phyloP scores from a whole-genome alignment of 768 basidiomycete genomes.

The Suillus subaureus region DNA sequence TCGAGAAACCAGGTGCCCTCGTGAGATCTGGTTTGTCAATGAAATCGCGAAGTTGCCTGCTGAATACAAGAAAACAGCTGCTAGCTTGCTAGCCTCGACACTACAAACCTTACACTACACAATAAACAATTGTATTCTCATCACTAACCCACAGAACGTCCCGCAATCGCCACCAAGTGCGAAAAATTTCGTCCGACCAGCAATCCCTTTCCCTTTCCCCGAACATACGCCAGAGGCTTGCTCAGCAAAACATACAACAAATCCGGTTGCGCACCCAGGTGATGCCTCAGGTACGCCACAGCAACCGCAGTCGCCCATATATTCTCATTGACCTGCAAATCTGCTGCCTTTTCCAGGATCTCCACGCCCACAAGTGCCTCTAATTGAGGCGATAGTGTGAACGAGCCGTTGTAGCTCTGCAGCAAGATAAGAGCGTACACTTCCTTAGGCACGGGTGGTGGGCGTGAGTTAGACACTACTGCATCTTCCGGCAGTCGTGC shows the following conservation, averaged over 20 bases:
- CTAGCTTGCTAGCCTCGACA: neutral
- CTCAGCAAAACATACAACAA: conserved; percentile 42
- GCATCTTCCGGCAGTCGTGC: neutral
- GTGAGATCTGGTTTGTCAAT: neutral
- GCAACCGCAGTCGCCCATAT: conserved; percentile 54
- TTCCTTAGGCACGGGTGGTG: conserved; percentile 19
- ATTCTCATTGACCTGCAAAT: conserved; percentile 29
- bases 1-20: neutral
- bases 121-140: neutral
- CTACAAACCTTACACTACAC: neutral
- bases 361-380: conserved; percentile 37
- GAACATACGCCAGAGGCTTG: conserved; percentile 46
- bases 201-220: conserved; percentile 8
- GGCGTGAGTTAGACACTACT: neutral
- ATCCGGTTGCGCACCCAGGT: conserved; percentile 40
- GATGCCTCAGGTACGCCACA: conserved; percentile 46
- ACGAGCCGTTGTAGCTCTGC: conserved; percentile 53
- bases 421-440: conserved; percentile 41
- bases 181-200: conserved; percentile 10
- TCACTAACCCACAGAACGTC: neutral
- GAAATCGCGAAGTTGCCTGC: neutral
- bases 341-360: conserved; percentile 32
- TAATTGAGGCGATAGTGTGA: conserved; percentile 34
- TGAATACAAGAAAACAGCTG: neutral
- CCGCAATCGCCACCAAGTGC: conserved; percentile 4